Evolutionary conservation across 202 grass and related monocot genomes (phyloP).

Genomic region (Setaria viridis): DNA sequence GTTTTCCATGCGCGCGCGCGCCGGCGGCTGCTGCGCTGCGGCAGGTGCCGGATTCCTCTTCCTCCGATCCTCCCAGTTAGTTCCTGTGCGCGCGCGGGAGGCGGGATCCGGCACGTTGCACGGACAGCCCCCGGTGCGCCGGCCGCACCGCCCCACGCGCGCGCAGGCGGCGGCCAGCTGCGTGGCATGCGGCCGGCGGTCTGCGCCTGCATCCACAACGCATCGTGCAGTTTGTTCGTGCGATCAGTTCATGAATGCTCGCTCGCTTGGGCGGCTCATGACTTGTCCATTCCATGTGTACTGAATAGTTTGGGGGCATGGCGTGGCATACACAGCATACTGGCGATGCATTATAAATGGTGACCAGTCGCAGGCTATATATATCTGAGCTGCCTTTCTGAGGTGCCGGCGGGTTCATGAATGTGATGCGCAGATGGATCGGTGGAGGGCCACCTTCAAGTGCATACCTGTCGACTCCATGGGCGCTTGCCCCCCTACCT

Average conservation of each 20-base stretch:
- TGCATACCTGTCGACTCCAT: conserved; percentile 1
- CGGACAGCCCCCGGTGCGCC: not conserved
- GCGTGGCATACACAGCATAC: not conserved
- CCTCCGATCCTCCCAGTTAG: no score
- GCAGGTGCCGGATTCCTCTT: not conserved
- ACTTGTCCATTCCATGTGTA: not conserved
- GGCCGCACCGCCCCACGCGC: conserved; percentile 21
- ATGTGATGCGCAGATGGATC: not conserved
- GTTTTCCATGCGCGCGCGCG: not conserved
- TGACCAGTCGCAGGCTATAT: not conserved
- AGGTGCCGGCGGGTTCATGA: conserved; percentile 2
- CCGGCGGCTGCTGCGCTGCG: conserved; percentile 4
- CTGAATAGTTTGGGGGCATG: not conserved
- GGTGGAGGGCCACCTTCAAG: not conserved
- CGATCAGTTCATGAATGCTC: not conserved
- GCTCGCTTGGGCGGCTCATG: not conserved
- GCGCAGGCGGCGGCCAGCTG: not conserved
- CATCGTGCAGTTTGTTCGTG: not conserved
- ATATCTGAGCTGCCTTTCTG: not conserved
- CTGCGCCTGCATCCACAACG: not conserved
- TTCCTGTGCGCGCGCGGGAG: not conserved
- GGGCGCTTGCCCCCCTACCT: not conserved
- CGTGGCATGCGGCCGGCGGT: not conserved
- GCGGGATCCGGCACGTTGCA: conserved; percentile 17
- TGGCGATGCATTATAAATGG: not conserved